A percentile compares a stretch with the other conserved stretches of the same genome.
phyloP scores from a whole-genome alignment of 768 basidiomycete species.

The Coprinopsis sp. region DNA sequence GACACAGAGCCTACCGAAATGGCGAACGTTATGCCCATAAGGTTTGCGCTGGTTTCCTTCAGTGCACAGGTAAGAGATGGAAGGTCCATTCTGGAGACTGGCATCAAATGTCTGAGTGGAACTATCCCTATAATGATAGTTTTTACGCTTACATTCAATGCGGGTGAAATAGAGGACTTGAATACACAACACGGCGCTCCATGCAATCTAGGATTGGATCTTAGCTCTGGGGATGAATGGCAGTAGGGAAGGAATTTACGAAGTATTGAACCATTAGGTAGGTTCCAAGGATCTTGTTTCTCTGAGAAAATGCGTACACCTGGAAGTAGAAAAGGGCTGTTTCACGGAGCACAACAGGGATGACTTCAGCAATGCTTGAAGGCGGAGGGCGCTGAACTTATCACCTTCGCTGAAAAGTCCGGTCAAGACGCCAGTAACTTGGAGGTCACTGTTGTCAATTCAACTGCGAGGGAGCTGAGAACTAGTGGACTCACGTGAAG shows the following conservation, averaged over 20 bases:
- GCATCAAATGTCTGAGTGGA: no score
- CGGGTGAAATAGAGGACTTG: no score
- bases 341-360: no score
- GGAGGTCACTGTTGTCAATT: neutral
- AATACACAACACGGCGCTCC: no score
- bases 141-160: no score
- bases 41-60: no score
- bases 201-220: neutral
- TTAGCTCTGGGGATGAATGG: neutral
- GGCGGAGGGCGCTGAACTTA: neutral
- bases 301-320: constrained; percentile 1
- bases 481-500: neutral
- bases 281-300: neutral
- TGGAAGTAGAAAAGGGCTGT: constrained; percentile 2
- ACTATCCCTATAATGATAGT: no score
- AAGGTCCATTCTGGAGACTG: no score
- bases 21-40: no score
- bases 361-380: neutral
- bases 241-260: neutral
- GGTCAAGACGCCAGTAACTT: neutral
- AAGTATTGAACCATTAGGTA: neutral
- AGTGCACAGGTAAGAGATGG: no score
- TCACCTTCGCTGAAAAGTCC: neutral
- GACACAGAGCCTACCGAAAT: no score
- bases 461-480: no score